Base-by-base conservation (phyloP, 2,329 filamentous ascomycete genomes). In the Botrytis deweyae region DNA sequence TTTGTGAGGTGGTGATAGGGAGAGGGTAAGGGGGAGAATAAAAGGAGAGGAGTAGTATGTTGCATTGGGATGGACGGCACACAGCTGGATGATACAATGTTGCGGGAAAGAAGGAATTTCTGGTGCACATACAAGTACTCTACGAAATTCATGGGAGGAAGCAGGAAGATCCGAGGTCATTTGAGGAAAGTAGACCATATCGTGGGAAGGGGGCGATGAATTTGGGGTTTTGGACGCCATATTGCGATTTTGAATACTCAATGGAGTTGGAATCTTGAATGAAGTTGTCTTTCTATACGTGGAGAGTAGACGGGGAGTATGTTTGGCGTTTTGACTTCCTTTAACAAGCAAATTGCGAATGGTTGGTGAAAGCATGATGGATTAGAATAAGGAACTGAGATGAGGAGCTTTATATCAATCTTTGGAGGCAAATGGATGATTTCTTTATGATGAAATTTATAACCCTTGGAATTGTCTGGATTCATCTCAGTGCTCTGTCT, bases 151-250 rank as follows among this genome's bases (percentile, higher is more conserved):
- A 4, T 83, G 85, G 33, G 88, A 90, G 58, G 85, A 83, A 33
- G 84, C 83, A 8, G 89, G 84, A 67, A 89, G 83, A 12, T 86
- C 82, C 14, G 84, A 86, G 42, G 87, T 85, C 81, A 91, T 85
- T 22, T 85, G 82, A 0, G 87, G 86, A 76, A 91, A 90, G 80
- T 89, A 88, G n/a, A 86, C 85, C 87, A 91, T 90, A 76, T 90
- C 83, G 69, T 87, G 82, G 69, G 83, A 81, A 6, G 86, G 85
- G 25, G 82, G 84, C 29, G 84, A 83, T 9, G 76, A 68, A 52
- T 79, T 79, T 10, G 76, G 76, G 22, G 20, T 29, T 18, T 66
- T 68, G 14, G 40, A 72, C 59, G 76, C 75, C 75, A 79, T 78
- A 62, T 72, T 79, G 63, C 76, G 74, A 66, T 18, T 66, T 38